Evolutionary conservation across 129 eudicot species (phyloP).

Genomic region (Flaveria robusta): DNA sequence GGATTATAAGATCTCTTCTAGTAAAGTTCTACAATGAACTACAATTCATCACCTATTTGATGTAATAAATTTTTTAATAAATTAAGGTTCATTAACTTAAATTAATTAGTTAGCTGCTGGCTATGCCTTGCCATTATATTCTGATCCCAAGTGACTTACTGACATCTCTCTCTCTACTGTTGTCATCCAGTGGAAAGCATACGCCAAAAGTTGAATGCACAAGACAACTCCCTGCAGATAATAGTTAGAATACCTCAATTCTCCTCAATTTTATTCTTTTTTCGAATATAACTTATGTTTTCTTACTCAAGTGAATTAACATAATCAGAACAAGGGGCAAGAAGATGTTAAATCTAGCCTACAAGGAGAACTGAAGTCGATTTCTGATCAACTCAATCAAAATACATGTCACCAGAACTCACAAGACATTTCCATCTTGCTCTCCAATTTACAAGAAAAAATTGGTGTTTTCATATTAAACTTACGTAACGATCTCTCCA

Average conservation of each 20-base stretch:
- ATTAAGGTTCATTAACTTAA: not conserved
- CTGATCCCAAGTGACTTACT: not conserved
- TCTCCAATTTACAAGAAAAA: slow-evolving; percentile 63
- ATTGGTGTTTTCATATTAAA: slow-evolving; percentile 44
- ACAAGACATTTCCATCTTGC: slow-evolving; percentile 43
- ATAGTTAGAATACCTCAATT: slow-evolving; percentile 49
- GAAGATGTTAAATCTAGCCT: slow-evolving; percentile 65
- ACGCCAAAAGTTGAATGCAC: slow-evolving; percentile 70
- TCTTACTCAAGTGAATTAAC: slow-evolving; percentile 28
- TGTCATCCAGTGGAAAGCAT: slow-evolving; percentile 62
- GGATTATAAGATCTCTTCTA: not conserved
- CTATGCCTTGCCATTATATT: slow-evolving; percentile 12
- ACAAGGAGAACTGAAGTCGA: slow-evolving; percentile 54
- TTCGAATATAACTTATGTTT: slow-evolving; percentile 5
- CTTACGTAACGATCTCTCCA: slow-evolving; percentile 49
- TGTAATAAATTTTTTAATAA: not conserved
- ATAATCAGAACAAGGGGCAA: slow-evolving; percentile 74
- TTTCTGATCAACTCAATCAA: slow-evolving; percentile 56
- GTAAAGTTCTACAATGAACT: slow-evolving; percentile 7
- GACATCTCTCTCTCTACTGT: slow-evolving; percentile 28
- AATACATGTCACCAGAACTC: slow-evolving; percentile 44
- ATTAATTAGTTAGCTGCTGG: not conserved
- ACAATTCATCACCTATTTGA: not conserved
- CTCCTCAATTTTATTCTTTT: slow-evolving; percentile 2
- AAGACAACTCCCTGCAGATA: slow-evolving; percentile 62